A percentile compares a stretch with the other conserved stretches of the same genome.
These are phyloP conservation scores for Paraleonurus japonicus DNA, from an alignment of 257 asterid genomes.

Conservation along the genomic window DNA sequence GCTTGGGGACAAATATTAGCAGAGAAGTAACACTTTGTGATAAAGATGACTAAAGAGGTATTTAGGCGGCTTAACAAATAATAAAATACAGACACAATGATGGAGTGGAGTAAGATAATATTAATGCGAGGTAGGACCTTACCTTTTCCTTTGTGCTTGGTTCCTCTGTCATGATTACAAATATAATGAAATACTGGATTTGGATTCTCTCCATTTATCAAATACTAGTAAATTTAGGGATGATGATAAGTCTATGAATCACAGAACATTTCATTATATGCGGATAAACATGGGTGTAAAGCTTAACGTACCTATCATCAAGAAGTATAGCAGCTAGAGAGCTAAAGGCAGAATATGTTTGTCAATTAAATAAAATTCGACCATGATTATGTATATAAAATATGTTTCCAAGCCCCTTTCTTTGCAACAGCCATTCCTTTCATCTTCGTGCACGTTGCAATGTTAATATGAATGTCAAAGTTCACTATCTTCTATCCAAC, in stretches of 20 bases:
- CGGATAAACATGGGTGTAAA: slow-evolving; percentile 11
- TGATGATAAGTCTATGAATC: background rate
- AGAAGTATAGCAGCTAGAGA: slow-evolving; percentile 3
- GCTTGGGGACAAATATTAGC: slow-evolving; percentile 2
- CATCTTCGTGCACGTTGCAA: slow-evolving; percentile 8
- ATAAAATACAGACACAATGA: background rate
- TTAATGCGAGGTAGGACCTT: slow-evolving; percentile 16
- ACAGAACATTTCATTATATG: slow-evolving; percentile 19
- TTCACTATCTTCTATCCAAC: slow-evolving; percentile 49
- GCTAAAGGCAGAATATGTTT: background rate
- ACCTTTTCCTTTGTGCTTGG: slow-evolving; percentile 1
- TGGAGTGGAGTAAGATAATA: background rate
- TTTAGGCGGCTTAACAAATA: background rate
- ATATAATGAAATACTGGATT: background rate
- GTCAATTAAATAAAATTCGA: background rate
- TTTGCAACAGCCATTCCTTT: background rate
- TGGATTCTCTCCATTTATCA: background rate
- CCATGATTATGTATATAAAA: background rate
- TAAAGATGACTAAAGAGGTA: background rate
- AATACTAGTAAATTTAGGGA: background rate
- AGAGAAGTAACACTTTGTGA: background rate
- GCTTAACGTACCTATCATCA: background rate
- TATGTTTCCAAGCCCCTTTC: slow-evolving; percentile 4
- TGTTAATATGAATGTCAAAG: slow-evolving; percentile 1
- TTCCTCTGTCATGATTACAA: background rate